These are phyloP conservation scores for Sequoiadendron giganteum DNA, from an alignment of 75 land plant genomes.

Conservation along the genomic window DNA sequence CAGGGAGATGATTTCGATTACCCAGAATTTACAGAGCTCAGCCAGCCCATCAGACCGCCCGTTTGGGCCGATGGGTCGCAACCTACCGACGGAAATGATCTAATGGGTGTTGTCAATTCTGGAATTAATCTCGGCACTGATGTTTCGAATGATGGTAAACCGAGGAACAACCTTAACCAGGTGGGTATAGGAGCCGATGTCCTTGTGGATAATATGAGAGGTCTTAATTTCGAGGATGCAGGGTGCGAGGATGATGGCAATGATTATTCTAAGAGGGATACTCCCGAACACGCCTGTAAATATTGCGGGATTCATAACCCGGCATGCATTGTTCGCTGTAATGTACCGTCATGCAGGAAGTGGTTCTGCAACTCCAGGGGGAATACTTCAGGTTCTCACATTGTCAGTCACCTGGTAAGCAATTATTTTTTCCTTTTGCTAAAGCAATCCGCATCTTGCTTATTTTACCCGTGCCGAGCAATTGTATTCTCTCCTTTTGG, in stretches of 20 bases:
- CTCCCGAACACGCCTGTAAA: constrained; percentile 91
- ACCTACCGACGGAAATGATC: constrained; percentile 11
- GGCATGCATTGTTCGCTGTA: constrained; percentile 93
- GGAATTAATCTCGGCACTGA: neutral
- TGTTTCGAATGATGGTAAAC: constrained; percentile 12
- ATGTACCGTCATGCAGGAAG: constrained; percentile 91
- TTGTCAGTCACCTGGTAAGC: constrained; percentile 94
- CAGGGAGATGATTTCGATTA: constrained; percentile 94
- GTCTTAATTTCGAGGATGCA: constrained; percentile 84
- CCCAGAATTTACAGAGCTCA: constrained; percentile 71
- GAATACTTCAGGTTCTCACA: constrained; percentile 99
- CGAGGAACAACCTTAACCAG: constrained; percentile 5
- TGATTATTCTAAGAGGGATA: constrained; percentile 82
- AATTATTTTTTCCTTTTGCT: neutral
- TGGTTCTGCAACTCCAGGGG: constrained; percentile 99
- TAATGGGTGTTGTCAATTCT: neutral
- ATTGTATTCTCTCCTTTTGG: no score
- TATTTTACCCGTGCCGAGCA: no score
- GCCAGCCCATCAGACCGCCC: constrained; percentile 57
- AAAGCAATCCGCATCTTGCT: no score
- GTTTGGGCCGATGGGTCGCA: constrained; percentile 41
- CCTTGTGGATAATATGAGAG: constrained; percentile 66
- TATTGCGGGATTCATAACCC: constrained; percentile 98
- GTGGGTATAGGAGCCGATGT: constrained; percentile 35
- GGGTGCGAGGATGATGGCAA: constrained; percentile 60